These are phyloP conservation scores for Colletotrichum sp. DNA, from an alignment of 2,329 filamentous ascomycete species.

Conservation along the genomic window DNA sequence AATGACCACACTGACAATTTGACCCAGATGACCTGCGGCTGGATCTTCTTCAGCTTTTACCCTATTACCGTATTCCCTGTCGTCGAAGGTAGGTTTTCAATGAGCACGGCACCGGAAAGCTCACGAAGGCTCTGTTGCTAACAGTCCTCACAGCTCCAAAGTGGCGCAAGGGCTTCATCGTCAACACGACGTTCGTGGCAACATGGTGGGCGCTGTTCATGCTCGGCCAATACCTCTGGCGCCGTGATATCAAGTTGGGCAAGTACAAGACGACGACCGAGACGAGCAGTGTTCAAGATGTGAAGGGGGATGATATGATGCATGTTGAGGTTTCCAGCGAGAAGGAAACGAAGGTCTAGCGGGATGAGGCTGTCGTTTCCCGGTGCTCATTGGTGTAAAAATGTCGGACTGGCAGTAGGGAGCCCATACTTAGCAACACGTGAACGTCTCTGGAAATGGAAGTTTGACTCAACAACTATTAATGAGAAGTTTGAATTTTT, in stretches of 20 bases:
- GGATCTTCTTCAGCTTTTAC: conserved; percentile 22
- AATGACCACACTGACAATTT: neutral
- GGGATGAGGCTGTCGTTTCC: neutral
- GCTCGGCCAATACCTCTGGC: conserved; percentile 2
- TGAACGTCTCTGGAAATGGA: neutral
- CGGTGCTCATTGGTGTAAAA: neutral
- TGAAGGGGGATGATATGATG: neutral
- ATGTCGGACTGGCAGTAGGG: neutral
- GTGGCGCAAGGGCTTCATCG: conserved; percentile 23
- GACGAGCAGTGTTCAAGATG: neutral
- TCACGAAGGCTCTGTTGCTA: neutral
- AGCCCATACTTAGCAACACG: neutral
- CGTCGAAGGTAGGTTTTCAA: neutral
- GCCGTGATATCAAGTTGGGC: neutral
- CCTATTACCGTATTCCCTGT: conserved; percentile 21
- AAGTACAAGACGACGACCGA: neutral
- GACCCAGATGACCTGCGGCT: conserved; percentile 15
- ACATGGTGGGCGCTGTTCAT: conserved; percentile 5
- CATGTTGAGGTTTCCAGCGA: neutral
- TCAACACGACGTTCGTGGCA: conserved; percentile 10
- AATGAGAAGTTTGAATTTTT: neutral
- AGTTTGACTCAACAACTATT: neutral
- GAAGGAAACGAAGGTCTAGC: neutral
- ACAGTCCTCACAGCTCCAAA: neutral
- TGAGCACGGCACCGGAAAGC: neutral